Percentiles rank a stretch among this genome's conserved stretches.
phyloP scores from a whole-genome alignment of 345 rosid genomes.

The Murraya koenigii region DNA sequence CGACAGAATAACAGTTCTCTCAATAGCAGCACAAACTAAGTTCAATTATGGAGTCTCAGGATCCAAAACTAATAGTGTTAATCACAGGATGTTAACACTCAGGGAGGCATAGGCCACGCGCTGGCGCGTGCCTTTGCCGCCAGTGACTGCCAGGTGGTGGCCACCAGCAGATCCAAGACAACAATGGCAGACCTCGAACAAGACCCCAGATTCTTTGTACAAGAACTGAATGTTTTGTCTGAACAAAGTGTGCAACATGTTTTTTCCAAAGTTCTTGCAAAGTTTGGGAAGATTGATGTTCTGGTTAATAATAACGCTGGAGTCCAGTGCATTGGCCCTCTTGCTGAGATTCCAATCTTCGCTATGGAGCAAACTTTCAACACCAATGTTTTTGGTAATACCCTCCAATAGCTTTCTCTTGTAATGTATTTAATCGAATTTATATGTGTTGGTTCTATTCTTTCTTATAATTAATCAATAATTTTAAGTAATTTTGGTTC shows the following conservation, averaged over 20 bases:
- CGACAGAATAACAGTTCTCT: background rate
- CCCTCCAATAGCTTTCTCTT: no score
- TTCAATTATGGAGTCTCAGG: slow-evolving; percentile 30
- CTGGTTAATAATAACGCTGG: slow-evolving; percentile 91
- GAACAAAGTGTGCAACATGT: slow-evolving; percentile 53
- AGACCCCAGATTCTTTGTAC: slow-evolving; percentile 57
- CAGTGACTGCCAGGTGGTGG: no score
- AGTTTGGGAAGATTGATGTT: slow-evolving; percentile 64
- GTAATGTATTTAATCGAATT: no score
- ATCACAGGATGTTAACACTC: slow-evolving; percentile 78
- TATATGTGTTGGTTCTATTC: no score
- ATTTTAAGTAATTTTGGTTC: no score
- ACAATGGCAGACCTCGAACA: slow-evolving; percentile 67
- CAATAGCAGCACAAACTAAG: background rate
- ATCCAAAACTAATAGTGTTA: slow-evolving; percentile 52
- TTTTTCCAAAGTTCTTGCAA: slow-evolving; percentile 49
- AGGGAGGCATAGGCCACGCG: slow-evolving; percentile 89
- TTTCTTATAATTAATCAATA: no score
- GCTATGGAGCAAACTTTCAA: slow-evolving; percentile 59
- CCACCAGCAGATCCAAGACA: no score
- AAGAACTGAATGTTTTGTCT: slow-evolving; percentile 71
- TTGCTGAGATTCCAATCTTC: slow-evolving; percentile 68
- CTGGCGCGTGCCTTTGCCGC: slow-evolving; percentile 76
- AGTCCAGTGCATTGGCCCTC: slow-evolving; percentile 76
- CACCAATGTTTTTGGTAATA: slow-evolving; percentile 77